These are phyloP conservation scores for Magnusiomyces ingens DNA, from an alignment of 1,139 yeast genomes.

Conservation along the genomic window DNA sequence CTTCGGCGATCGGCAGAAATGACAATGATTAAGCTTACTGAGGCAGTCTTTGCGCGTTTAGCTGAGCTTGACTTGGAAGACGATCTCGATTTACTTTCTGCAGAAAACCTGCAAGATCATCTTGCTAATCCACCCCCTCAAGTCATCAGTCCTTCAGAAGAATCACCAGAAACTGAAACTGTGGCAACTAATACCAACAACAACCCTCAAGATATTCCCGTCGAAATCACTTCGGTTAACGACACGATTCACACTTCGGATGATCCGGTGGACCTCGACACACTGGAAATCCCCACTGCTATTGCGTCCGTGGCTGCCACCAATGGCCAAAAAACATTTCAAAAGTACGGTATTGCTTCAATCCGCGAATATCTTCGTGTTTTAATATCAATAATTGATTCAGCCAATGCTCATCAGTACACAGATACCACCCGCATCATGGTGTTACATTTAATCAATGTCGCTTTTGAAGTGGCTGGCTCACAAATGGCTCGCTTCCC, in stretches of 20 bases:
- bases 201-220: not conserved
- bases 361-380: constrained; percentile 66
- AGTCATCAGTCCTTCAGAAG: not conserved
- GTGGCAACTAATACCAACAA: constrained; percentile 4
- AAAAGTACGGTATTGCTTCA: constrained; percentile 61
- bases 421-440: constrained; percentile 82
- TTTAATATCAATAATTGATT: constrained; percentile 76
- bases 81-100: constrained; percentile 19
- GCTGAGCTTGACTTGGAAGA: constrained; percentile 45
- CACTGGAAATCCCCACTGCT: constrained; percentile 1
- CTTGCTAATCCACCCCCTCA: constrained; percentile 1
- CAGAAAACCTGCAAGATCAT: constrained; percentile 13
- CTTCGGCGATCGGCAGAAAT: constrained; percentile 85
- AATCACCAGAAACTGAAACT: not conserved
- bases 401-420: constrained; percentile 75
- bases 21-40: constrained; percentile 58
- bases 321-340: constrained; percentile 16
- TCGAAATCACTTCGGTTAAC: not conserved
- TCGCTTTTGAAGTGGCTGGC: constrained; percentile 81
- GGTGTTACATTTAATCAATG: constrained; percentile 68
- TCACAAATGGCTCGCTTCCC: constrained; percentile 57
- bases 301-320: not conserved
- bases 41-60: constrained; percentile 58
- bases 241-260: not conserved
- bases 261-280: not conserved